Conservation (phyloP, 1,284 basidiomycete genomes). For the Ustilago shanxiensis region DNA sequence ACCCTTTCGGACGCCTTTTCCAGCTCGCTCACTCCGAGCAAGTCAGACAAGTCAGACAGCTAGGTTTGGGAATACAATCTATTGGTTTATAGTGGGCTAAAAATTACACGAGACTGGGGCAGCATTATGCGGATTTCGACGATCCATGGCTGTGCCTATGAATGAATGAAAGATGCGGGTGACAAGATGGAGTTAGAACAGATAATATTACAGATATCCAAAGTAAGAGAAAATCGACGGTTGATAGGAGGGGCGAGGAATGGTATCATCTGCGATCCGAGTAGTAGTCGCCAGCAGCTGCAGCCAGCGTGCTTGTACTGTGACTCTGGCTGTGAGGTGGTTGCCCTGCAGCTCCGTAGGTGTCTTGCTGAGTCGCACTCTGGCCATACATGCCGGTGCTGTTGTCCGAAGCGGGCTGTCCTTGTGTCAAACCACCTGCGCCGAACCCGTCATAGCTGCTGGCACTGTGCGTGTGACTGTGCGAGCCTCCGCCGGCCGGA, state of each 20-base stretch:
- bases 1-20: neutral
- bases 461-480: slow-evolving; percentile 37
- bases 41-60: neutral
- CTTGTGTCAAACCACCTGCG: slow-evolving; percentile 10
- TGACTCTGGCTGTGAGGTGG: slow-evolving; percentile 31
- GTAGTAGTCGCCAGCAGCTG: slow-evolving; percentile 40
- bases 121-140: neutral
- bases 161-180: slow-evolving; percentile 6
- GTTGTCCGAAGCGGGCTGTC: slow-evolving; percentile 11
- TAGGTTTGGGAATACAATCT: neutral
- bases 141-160: neutral
- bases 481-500: slow-evolving; percentile 11
- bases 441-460: slow-evolving; percentile 40
- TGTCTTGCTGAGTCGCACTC: slow-evolving; percentile 13
- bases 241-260: neutral
- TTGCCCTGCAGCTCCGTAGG: slow-evolving; percentile 6
- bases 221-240: neutral
- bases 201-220: slow-evolving; percentile 14
- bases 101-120: neutral
- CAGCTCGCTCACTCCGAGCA: neutral
- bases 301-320: slow-evolving; percentile 41
- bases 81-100: slow-evolving; percentile 1
- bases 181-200: neutral
- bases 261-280: slow-evolving; percentile 23
- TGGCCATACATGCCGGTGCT: slow-evolving; percentile 16